Base-by-base conservation (phyloP, 495 filamentous ascomycete species). In the Penicillium samsonianum region DNA sequence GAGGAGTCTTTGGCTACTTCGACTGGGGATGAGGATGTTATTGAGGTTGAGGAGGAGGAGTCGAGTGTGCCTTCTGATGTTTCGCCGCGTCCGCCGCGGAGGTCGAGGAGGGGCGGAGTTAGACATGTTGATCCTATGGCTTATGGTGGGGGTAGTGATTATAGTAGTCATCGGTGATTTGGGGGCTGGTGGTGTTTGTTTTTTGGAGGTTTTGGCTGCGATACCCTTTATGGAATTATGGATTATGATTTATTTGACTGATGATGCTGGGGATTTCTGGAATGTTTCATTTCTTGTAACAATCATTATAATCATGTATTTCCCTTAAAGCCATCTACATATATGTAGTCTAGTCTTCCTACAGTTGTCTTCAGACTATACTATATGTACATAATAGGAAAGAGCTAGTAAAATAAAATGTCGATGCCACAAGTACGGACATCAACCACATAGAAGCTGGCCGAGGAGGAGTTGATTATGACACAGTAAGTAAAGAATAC, bases 91-190 rank as follows among this genome's bases (percentile, higher is more conserved):
- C 63, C 57, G 49, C 47, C 60, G 19, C 40, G 69, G 48, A 53
- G 65, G 22, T 41, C 59, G 14, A 65, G 70, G 48, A 65, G 65
- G 44, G 50, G 65, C 58, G 63, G 55, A 25, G 60, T 55, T 50
- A 59, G 65, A 44, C 59, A 43, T 30, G 60, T 71, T 50, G 61
- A 69, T 62, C 63, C 67, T 14, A 17, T 54, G 46, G 67, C 64
- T 38, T 68, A 71, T 68, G 65, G 64, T 35, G 71, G 69, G 65
- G 68, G 62, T 49, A 67, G 64, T 55, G 61, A 53, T 43, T 67
- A 63, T 60, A 55, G 55, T 48, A 61, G 53, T 60, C 53, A 50
- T 17, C 25, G 58, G 48, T 43, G 43, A 46, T 59, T 26, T 17
- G 47, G 20, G 20, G 8, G 16, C 10, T 47, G 19, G 35, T 37